Base-by-base conservation (phyloP, 78 protist species). In the Dictyostelium firmibasis region DNA sequence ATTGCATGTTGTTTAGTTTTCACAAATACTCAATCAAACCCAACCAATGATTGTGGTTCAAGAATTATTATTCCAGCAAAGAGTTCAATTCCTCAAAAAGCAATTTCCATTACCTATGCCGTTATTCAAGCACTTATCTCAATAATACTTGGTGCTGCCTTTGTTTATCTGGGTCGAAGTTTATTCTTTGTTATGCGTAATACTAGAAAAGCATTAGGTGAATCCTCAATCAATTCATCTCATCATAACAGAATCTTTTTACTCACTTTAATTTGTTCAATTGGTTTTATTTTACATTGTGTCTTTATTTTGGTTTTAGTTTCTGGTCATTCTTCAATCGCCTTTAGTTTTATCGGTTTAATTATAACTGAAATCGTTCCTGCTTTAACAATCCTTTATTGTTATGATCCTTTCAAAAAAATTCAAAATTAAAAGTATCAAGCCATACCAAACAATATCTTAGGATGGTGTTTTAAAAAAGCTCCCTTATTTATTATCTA, bases 251-350 rank as follows among this genome's bases (percentile, higher is more conserved):
- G 76, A 23, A 60, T 36, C 0, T 60, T 83, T 31, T 11, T 27
- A 9, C 20, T 60, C 14, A 60, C 87, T 3, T 23, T 31, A 23
- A 60, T 60, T 38, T 83, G 87, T 35, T 83, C 87, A 18, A 60
- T 60, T 29, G 87, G 64, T 25, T 83, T 83, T 35, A 31, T 83
- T 3, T n/a, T 83, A 0, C 87, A 83, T 23, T 83, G 77, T 83
- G 41, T 60, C 20, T 83, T 83, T 36, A 60, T 83, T 25, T 35
- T 83, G 13, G 41, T 83, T 18, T 74, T 83, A 0, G 87, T 83
- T 13, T 10, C 57, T 8, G 87, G 33, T 36, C n/a, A 50, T 23
- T 35, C 41, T 4, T 47, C 62, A 18, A 83, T 83, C 1, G 76
- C 50, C 16, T 83, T 83, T 36, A 60, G 64, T 14, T 60, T 50